Base-by-base conservation (phyloP, 164 flowering plant genomes). In the Magnolia officinalis region DNA sequence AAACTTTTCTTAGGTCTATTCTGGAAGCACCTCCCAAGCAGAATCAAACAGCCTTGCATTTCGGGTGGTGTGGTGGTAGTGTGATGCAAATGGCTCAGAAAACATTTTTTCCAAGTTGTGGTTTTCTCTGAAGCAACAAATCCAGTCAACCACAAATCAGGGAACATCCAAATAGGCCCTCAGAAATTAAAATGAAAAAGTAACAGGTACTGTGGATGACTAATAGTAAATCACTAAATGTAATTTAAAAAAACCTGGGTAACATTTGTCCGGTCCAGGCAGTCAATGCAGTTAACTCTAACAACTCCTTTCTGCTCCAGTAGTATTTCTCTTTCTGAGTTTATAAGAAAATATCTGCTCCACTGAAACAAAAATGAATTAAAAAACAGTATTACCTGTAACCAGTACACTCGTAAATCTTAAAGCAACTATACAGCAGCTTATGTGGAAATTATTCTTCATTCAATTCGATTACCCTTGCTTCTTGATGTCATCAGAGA, bases 221-320 rank as follows among this genome's bases (percentile, higher is more conserved):
- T 11, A 18, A 8, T 13, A 50, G n/a, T 4, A 50, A 6, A 20
- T 37, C 8, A 18, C 49, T 4, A 20, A 72, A 9, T 31, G 2
- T 0, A 26, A 65, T 59, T 76, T 51, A 24, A 45, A 37, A 82
- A 76, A 74, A 96, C 99, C 97, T 96, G 97, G 45, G 99, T 94
- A 76, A 94, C 99, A 84, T 94, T 96, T 74, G 99, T 94, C 75
- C 99, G 87, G 81, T 96, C 99, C 82, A 96, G 91, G 82, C 95
- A 96, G 82, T 96, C 98, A 74, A 96, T 92, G 86, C 99, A 96
- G 86, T 94, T 96, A 50, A 88, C 84, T 84, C 99, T 90, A 72
- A 88, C 72, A 75, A 90, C 77, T 78, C 99, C 99, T 77, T 78
- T 86, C 83, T 96, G 99, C 83, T 96, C 97, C 83, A 71, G 77